Evolutionary conservation across 2,329 filamentous ascomycete genomes (phyloP).

Genomic region (Thelonectria blattea): DNA sequence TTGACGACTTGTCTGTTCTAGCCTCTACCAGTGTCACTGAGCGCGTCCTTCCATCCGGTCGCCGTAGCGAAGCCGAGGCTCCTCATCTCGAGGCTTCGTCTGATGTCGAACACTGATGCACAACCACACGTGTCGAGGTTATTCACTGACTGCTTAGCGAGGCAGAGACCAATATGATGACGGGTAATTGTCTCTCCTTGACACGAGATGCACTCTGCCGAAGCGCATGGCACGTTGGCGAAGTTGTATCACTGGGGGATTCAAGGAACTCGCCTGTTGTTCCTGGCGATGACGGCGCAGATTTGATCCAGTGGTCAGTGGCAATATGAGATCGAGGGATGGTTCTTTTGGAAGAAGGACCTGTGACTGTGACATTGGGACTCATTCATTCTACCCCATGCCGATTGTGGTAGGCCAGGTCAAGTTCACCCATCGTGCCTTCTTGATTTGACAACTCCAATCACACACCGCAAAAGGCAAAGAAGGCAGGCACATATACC

Average conservation of each 20-base stretch:
- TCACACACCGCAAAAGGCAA: neutral
- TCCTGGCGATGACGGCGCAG: neutral
- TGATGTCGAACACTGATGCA: neutral
- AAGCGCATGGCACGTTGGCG: slow-evolving; percentile 1
- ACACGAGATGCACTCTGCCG: slow-evolving; percentile 1
- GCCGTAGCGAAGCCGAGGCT: neutral
- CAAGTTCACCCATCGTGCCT: neutral
- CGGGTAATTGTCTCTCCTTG: neutral
- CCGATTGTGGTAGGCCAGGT: neutral
- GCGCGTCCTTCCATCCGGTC: neutral
- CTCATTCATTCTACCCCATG: neutral
- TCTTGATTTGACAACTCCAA: neutral
- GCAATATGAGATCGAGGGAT: neutral
- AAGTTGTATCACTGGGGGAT: slow-evolving; percentile 12
- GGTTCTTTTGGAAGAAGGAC: neutral
- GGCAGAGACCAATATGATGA: neutral
- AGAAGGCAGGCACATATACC: neutral
- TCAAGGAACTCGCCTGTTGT: neutral
- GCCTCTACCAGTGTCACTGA: neutral
- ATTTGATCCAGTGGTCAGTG: neutral
- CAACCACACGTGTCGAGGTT: neutral
- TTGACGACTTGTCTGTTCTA: neutral
- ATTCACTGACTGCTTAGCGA: neutral
- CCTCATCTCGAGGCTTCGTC: neutral
- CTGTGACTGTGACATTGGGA: neutral